Evolutionary conservation across 192 early-diverging fungal species (phyloP), one percentile per base, ranked within the genome.

Genomic region (Coemansia sp.): DNA sequence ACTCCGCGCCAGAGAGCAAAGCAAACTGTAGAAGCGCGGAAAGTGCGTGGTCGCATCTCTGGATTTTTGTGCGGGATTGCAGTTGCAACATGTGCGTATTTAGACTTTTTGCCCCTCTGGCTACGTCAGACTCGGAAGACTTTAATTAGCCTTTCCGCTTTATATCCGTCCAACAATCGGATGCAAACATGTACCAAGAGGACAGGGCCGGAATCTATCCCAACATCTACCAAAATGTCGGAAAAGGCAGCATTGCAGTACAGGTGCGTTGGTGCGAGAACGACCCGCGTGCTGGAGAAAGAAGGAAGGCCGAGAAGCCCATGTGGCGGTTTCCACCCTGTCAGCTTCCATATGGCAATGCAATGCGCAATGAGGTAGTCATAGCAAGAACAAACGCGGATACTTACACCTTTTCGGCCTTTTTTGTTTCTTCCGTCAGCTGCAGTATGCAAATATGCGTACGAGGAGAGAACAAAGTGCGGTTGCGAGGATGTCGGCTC

Each of bases 401-500:
- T 52, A 52, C 55, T 57, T 57, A 57, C 55, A 32, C 42, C 17
- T 17, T 45, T 45, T 57, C 23, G 14, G 23, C 3, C 9, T 52
- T 10, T 52, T 34, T 57, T 57, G 55, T 57, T 35, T 57, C 23
- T 34, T 40, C 38, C 23, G 14, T 36, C 17, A 35, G 34, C 34
- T 57, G 55, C 55, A 36, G n/a, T 57, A 57, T 57, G 55, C 55
- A 57, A 57, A 57, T 57, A 57, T 57, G 55, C n/a, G 55, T 57
- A 57, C 13, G 55, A 19, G 32, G 32, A 57, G 3, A 36, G 34
- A n/a, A 57, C 15, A 34, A 7, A 48, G 9, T 22, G 23, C 17
- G 9, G 55, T 15, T 36, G 33, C 11, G 34, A 2, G 55, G 17
- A 15, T 17, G 32, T 57, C 17, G n/a, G n/a, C 34, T 57, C 34